Base-by-base conservation (phyloP, 2,329 filamentous ascomycete genomes). In the Fusarium pseudoanthophilum region DNA sequence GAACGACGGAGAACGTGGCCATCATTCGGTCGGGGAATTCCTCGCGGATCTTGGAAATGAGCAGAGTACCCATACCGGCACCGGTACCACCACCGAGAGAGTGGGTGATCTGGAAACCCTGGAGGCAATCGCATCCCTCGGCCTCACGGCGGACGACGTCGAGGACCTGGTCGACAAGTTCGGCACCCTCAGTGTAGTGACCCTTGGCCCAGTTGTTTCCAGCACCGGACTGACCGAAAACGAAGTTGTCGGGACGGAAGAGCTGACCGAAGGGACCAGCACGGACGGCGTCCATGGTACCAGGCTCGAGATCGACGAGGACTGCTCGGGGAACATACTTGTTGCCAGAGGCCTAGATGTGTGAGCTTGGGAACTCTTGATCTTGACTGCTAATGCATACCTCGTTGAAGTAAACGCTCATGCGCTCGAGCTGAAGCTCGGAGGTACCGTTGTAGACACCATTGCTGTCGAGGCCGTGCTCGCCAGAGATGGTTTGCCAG, bases 161-260 rank as follows among this genome's bases (percentile, higher is more conserved):
- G 79, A 99, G 92, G 79, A 99, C 96, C 83, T 98, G 91, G 89
- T 99, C 96, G 79, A 99, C 96, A 75, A 98, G 91, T 89, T 99
- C 96, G 79, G 96, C 96, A 91, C 96, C 96, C 89, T 99, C 96
- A 77, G 96, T 99, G 91, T 99, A 99, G 86, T 99, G 96, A 88
- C 96, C 96, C 92, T 98, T 99, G 86, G 96, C 96, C 96, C 96
- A 99, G 92, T 98, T 98, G 94, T 99, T 99, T 88, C 96, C 96
- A 85, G 96, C 96, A 91, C 96, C 95, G 81, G 96, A 98, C 89
- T 98, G 96, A 81, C 96, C 96, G 86, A 98, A 98, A 83, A 98
- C 95, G 87, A 98, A 98, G 93, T 98, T 99, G 89, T 99, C 96
- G 84, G 96, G 96, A 78, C 96, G 95, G 95, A 99, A 98, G 79